phyloP scores from a whole-genome alignment of 805 yeast species.

The Monosporozyma yasuniensis region DNA sequence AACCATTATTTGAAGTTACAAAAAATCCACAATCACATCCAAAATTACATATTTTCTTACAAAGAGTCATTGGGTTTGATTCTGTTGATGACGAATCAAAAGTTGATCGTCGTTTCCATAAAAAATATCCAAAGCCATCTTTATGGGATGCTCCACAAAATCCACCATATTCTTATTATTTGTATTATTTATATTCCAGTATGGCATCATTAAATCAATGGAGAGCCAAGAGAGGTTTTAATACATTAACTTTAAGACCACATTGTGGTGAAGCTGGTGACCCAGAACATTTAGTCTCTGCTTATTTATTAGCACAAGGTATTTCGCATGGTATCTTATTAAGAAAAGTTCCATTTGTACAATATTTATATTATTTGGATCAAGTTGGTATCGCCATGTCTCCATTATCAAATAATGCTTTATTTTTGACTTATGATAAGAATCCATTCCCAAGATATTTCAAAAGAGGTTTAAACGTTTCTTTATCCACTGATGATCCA shows the following conservation, averaged over 20 bases:
- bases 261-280: conserved; percentile 99
- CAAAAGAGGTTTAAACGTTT: conserved; percentile 87
- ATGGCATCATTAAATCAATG: conserved; percentile 78
- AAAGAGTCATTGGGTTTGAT: conserved; percentile 94
- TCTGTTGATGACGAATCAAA: conserved; percentile 98
- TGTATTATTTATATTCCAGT: conserved; percentile 83
- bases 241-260: conserved; percentile 90
- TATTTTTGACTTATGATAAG: conserved; percentile 91
- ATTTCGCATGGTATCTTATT: conserved; percentile 92
- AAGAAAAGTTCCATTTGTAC: conserved; percentile 91
- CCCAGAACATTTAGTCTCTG: conserved; percentile 89
- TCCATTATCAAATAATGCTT: conserved; percentile 91
- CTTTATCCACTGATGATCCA: conserved; percentile 95
- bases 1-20: conserved; percentile 86
- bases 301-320: conserved; percentile 82
- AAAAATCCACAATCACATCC: conserved; percentile 80
- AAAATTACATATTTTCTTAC: conserved; percentile 79
- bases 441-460: conserved; percentile 90
- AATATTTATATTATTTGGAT: conserved; percentile 84
- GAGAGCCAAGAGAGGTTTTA: conserved; percentile 66
- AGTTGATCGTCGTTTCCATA: conserved; percentile 71
- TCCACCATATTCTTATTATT: conserved; percentile 96
- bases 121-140: conserved; percentile 77
- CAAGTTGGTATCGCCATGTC: conserved; percentile 98
- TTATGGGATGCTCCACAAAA: conserved; percentile 70